Evolutionary conservation across 441 rosid genomes (phyloP), one percentile per base, ranked within the genome.

Genomic region (Raphanus hybrid): DNA sequence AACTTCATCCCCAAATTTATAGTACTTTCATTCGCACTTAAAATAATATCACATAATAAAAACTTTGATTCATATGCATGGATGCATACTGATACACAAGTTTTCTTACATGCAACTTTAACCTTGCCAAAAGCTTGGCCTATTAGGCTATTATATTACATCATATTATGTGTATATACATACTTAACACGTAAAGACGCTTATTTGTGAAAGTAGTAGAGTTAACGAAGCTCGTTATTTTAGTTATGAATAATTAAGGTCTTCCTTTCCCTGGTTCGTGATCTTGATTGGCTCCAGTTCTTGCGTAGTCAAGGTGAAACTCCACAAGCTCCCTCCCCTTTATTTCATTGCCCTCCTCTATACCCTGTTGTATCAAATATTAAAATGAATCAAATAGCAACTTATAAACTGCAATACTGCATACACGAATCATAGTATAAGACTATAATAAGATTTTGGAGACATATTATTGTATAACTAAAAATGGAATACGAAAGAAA

Each of bases 201-300:
- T 68, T 39, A 76, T 76, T 70, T 9, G 41, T 64, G n/a, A 29
- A 12, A 15, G 11, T 10, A 23, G 48, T 64, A 55, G 32, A 23
- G 11, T 52, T 55, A 5, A 11, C 4, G 41, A 69, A 59, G 12
- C 72, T 61, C 34, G 15, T 32, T 11, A 76, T 37, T 32, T 54
- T 70, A 77, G 57, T 15, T 54, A 15, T 16, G 27, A 55, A 54
- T 43, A 12, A 64, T n/a, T 4, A 74, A 79, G 82, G 82, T 79
- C 77, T 77, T 58, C 82, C 74, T 74, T 74, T 82, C 32, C 85
- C 82, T 37, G 87, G 87, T 35, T 85, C 85, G 35, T 85, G 84
- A 70, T 69, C 81, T 59, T 65, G 75, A 79, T 85, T 85, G 32
- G 84, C 75, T 54, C 72, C 81, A 3, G 81, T 82, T 71, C 75